Base-by-base conservation (phyloP, 345 rosid species). In the Hypericum perforatum region DNA sequence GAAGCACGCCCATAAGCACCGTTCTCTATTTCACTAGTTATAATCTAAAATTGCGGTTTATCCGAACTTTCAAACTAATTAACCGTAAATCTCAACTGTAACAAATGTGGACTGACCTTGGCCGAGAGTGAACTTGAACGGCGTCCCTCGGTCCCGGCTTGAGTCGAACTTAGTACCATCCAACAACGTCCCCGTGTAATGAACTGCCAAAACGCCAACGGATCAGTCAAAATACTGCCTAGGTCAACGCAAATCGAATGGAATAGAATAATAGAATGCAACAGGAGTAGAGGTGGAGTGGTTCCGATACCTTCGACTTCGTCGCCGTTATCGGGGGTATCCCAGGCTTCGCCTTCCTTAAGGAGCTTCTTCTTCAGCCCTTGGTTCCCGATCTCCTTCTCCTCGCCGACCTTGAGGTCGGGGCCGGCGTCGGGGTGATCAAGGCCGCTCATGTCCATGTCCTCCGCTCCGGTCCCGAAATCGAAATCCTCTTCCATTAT, bases 371-470 rank as follows among this genome's bases (percentile, higher is more conserved):
- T 78, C 58, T 37, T 70, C 12, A 81, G 22, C 5, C 77, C 79
- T 3, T 68, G 39, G 40, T 54, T 53, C 39, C 46, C 52, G 14
- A 77, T 55, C 56, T 53, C 69, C 50, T 85, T 75, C 76, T 81
- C 85, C 49, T 84, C 77, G 7, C 82, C 82, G 15, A 84, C 76
- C 57, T 73, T 62, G 37, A 68, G 79, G 92, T 77, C 3, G 82
- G 84, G 54, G 82, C 78, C 16, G 88, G 32, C 32, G 32, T 22
- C 32, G 32, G 32, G 32, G 32, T 1, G 32, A 22, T 22, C 4
- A 4, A 22, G 32, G 32, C 32, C 32, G 32, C 32, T 22, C 32
- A 22, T 22, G 32, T 22, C 32, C 32, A 22, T 22, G 32, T 22
- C 32, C 32, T 22, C 32, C 32, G 32, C 32, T 22, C 32, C 32